Evolutionary conservation across 1,284 basidiomycete species (phyloP).

Genomic region (Trichosporon sp.): DNA sequence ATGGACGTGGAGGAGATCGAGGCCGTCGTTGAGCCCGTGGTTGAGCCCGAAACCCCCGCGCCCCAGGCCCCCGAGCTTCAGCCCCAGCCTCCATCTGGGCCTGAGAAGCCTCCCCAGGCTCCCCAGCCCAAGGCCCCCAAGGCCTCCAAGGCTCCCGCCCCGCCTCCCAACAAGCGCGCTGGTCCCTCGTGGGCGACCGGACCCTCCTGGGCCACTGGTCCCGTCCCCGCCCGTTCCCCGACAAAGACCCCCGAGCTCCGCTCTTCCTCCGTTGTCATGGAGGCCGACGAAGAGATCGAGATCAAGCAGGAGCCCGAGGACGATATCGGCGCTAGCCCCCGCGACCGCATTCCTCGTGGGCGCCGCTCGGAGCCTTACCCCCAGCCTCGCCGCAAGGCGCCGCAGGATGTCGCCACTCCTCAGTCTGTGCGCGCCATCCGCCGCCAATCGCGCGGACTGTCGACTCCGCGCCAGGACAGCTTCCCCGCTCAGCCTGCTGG

Average conservation of each 20-base stretch:
- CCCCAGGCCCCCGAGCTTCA: too few relatives aligned
- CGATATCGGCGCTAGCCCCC: background rate
- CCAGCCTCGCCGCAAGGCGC: background rate
- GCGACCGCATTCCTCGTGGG: slow-evolving; percentile 8
- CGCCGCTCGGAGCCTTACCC: slow-evolving; percentile 12
- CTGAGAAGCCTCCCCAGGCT: too few relatives aligned
- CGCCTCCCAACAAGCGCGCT: background rate
- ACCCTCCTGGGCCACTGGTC: background rate
- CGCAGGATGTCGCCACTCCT: background rate
- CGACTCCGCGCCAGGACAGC: background rate
- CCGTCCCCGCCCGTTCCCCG: background rate
- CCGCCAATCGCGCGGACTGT: background rate
- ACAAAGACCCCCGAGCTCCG: slow-evolving; percentile 2
- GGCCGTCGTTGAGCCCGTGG: too few relatives aligned
- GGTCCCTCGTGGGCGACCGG: slow-evolving; percentile 5
- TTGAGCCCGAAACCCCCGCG: too few relatives aligned
- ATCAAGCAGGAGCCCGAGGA: slow-evolving; percentile 8
- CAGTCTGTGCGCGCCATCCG: background rate
- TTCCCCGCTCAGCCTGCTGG: background rate
- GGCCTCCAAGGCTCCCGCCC: background rate
- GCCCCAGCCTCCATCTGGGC: too few relatives aligned
- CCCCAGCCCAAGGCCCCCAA: too few relatives aligned
- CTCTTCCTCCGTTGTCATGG: slow-evolving; percentile 8
- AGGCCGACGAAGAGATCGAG: background rate
- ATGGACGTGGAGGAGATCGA: too few relatives aligned